phyloP scores from a whole-genome alignment of 129 eudicot species.

The Apium graveolens region DNA sequence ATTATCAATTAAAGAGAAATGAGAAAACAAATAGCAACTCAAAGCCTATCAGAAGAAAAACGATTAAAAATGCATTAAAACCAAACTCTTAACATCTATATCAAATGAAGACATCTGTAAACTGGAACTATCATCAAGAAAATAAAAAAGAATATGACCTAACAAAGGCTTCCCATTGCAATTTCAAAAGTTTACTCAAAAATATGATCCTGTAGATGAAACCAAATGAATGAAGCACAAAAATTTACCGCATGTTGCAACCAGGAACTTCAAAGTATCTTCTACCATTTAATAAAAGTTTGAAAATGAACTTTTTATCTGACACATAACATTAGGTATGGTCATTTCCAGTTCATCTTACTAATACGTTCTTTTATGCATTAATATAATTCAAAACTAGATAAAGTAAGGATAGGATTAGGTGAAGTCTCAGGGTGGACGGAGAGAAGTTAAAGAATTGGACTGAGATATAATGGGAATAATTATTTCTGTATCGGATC shows the following conservation, averaged over 20 bases:
- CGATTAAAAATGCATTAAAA: not conserved
- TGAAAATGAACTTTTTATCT: not conserved
- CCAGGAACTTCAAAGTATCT: not conserved
- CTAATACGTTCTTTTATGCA: not conserved
- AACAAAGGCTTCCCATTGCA: not conserved
- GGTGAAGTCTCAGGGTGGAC: not conserved
- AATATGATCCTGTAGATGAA: not conserved
- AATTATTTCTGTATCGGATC: not conserved
- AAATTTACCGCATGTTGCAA: not conserved
- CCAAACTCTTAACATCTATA: not conserved
- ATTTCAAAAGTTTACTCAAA: not conserved
- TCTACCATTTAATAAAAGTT: not conserved
- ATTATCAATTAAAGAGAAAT: slow-evolving; percentile 11
- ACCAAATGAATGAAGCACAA: not conserved
- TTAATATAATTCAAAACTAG: too few species aligned
- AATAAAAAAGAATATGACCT: not conserved
- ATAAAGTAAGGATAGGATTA: too few species aligned
- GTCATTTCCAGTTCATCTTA: not conserved
- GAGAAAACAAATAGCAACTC: not conserved
- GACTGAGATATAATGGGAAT: not conserved
- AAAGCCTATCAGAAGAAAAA: not conserved
- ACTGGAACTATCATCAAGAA: not conserved
- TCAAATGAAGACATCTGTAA: not conserved
- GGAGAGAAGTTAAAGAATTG: not conserved
- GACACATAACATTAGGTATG: not conserved